Percentiles rank a stretch among this genome's conserved stretches.
These are phyloP conservation scores for Eustoma russellianum DNA, from an alignment of 257 asterid species.

Conservation along the genomic window DNA sequence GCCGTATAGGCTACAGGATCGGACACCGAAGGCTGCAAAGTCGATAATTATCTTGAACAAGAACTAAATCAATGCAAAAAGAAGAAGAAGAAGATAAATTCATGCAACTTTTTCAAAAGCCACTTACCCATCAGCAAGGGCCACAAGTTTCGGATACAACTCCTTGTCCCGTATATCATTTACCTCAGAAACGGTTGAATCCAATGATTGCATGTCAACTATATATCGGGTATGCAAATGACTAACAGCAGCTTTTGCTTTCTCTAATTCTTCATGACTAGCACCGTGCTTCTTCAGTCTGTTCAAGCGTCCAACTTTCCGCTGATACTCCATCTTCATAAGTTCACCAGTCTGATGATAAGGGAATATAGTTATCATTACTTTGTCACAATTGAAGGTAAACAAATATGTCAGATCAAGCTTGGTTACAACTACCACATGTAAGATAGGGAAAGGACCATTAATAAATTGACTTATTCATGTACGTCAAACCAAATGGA, in stretches of 20 bases:
- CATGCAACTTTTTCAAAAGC: background rate
- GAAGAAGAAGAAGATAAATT: background rate
- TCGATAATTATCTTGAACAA: too few species aligned
- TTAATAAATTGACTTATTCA: too few species aligned
- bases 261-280: constrained; percentile 73
- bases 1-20: too few species aligned
- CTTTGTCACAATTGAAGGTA: too few species aligned
- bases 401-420: too few species aligned
- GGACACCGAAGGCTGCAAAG: too few species aligned
- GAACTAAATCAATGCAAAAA: too few species aligned
- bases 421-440: too few species aligned
- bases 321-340: constrained; percentile 79
- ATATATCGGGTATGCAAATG: constrained; percentile 90
- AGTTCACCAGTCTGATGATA: constrained; percentile 68
- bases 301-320: constrained; percentile 64
- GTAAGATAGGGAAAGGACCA: too few species aligned
- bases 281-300: constrained; percentile 74
- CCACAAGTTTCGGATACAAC: constrained; percentile 77
- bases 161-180: constrained; percentile 91
- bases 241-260: constrained; percentile 93
- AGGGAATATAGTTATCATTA: background rate
- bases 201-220: constrained; percentile 96
- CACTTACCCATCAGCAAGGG: constrained; percentile 76
- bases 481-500: too few species aligned
- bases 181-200: constrained; percentile 83